Evolutionary conservation across 2,329 filamentous ascomycete genomes (phyloP).

Genomic region (Sporothrix inflata): DNA sequence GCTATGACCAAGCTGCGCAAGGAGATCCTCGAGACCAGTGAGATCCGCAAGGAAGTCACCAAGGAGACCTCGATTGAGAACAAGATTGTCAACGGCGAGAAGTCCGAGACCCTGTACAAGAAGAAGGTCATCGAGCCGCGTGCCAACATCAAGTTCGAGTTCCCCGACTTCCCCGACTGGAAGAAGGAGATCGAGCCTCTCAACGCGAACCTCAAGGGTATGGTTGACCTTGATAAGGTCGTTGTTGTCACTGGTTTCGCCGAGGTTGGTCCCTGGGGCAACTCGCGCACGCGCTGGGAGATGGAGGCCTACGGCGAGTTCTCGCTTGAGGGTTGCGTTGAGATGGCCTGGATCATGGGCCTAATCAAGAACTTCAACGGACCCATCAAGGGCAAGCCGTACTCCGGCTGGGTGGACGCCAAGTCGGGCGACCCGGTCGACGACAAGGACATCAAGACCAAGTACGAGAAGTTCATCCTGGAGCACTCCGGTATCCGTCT

Average conservation of each 20-base stretch:
- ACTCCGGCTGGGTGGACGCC: conserved; percentile 94
- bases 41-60: conserved; percentile 88
- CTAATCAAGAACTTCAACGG: conserved; percentile 99
- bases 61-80: conserved; percentile 97
- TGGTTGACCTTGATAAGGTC: conserved; percentile 98
- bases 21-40: conserved; percentile 92
- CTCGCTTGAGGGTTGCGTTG: conserved; percentile 94
- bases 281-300: conserved; percentile 97
- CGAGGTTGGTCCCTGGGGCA: conserved; percentile 97
- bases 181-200: conserved; percentile 86
- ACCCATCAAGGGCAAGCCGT: conserved; percentile 90
- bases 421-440: conserved; percentile 96
- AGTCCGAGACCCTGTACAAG: conserved; percentile 90
- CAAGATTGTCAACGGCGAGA: conserved; percentile 93
- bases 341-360: conserved; percentile 99
- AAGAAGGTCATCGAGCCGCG: conserved; percentile 91
- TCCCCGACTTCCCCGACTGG: conserved; percentile 90
- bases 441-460: conserved; percentile 95
- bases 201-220: conserved; percentile 86
- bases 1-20: conserved; percentile 92
- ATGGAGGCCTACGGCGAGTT: conserved; percentile 98
- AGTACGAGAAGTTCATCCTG: conserved; percentile 96
- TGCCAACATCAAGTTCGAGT: conserved; percentile 97
- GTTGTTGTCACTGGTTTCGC: conserved; percentile 97
- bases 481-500: conserved; percentile 97